Evolutionary conservation across 176 grass and related monocot genomes (phyloP).

Genomic region (Aegilops bicornis): DNA sequence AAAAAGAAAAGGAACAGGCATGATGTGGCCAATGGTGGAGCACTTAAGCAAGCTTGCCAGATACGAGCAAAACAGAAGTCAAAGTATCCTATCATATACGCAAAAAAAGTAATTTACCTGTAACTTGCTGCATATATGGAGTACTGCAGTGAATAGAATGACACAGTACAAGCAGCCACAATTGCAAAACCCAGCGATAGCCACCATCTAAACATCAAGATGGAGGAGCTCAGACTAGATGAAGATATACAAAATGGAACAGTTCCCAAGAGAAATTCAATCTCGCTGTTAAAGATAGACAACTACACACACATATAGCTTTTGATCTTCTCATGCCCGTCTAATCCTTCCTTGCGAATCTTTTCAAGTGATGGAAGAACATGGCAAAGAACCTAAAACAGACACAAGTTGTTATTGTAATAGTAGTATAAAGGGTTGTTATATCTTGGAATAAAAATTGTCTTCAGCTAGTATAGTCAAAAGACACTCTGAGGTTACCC

Average conservation of each 20-base stretch:
- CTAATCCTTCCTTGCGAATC: slow-evolving; percentile 94
- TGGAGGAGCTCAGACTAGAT: slow-evolving; percentile 31
- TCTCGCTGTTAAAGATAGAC: slow-evolving; percentile 72
- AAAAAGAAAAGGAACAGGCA: neutral
- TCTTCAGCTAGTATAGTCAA: slow-evolving; percentile 1
- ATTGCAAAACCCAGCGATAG: slow-evolving; percentile 82
- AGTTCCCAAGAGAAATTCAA: slow-evolving; percentile 28
- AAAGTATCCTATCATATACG: neutral
- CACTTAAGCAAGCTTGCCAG: neutral
- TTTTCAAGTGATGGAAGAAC: slow-evolving; percentile 90
- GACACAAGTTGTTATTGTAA: slow-evolving; percentile 20
- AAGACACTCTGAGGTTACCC: neutral
- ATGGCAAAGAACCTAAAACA: slow-evolving; percentile 74
- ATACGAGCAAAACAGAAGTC: neutral
- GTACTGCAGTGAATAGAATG: slow-evolving; percentile 90
- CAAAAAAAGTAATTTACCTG: slow-evolving; percentile 47
- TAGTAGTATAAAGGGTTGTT: neutral
- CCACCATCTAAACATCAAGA: slow-evolving; percentile 87
- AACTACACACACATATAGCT: slow-evolving; percentile 95
- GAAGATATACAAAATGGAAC: slow-evolving; percentile 27
- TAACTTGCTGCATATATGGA: slow-evolving; percentile 91
- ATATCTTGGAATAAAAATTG: slow-evolving; percentile 16
- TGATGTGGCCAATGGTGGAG: neutral
- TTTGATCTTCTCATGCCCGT: slow-evolving; percentile 99
- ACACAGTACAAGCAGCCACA: slow-evolving; percentile 71